These are phyloP conservation scores for Brettanomyces bruxellensis DNA, from an alignment of 805 yeast species.

Conservation along the genomic window DNA sequence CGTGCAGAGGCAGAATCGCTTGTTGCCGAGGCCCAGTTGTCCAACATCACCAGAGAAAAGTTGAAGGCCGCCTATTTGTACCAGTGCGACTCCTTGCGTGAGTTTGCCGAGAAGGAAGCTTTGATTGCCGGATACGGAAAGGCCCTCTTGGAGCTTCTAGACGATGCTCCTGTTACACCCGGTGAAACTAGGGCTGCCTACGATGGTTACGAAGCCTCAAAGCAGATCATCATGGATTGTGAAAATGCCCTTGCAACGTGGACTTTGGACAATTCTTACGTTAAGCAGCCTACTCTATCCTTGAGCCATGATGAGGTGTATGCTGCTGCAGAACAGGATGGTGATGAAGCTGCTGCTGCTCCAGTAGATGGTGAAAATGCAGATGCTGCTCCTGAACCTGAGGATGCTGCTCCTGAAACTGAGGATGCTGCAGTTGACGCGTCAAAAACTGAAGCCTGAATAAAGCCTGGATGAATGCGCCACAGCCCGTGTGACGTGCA, in stretches of 20 bases:
- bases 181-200: conserved; percentile 98
- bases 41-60: conserved; percentile 96
- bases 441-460: no score
- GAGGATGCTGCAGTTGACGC: background rate
- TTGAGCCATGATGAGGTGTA: conserved; percentile 46
- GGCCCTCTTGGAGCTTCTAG: conserved; percentile 90
- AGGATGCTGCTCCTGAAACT: background rate
- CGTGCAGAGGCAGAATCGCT: conserved; percentile 98
- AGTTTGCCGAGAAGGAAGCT: conserved; percentile 92
- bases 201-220: conserved; percentile 96
- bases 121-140: conserved; percentile 98
- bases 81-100: conserved; percentile 93
- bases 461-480: no score
- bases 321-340: conserved; percentile 22
- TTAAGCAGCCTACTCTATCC: conserved; percentile 71
- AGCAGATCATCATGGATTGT: conserved; percentile 95
- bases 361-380: conserved; percentile 17
- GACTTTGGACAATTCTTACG: conserved; percentile 94
- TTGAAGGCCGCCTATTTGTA: conserved; percentile 95
- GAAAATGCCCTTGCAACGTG: conserved; percentile 92
- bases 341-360: conserved; percentile 29
- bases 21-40: conserved; percentile 98
- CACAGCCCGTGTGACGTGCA: no score
- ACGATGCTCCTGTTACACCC: conserved; percentile 96
- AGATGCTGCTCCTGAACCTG: conserved; percentile 1